Evolutionary conservation across 768 basidiomycete genomes (phyloP).

Genomic region (Mycena galericulata): DNA sequence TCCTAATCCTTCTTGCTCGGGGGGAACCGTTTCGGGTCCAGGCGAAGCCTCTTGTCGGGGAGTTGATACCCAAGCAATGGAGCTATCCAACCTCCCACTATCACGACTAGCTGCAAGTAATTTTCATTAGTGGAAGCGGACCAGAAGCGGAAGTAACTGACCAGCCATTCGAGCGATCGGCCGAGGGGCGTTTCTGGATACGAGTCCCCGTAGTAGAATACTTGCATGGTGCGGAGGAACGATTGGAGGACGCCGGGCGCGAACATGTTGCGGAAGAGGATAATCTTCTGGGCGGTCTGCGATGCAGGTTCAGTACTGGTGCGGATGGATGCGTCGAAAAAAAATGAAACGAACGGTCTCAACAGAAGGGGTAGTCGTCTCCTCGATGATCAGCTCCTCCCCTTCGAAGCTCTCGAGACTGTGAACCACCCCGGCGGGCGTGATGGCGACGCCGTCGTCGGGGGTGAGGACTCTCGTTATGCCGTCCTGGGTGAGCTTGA

Average conservation of each 20-base stretch:
- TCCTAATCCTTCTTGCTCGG: not conserved
- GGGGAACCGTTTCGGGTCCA: conserved; percentile 3
- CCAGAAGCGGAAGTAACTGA: not conserved
- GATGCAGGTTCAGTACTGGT: not conserved
- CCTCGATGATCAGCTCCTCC: conserved; percentile 16
- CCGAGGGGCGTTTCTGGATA: conserved; percentile 5
- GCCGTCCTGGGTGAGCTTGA: conserved; percentile 7
- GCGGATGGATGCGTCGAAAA: not conserved
- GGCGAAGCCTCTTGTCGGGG: conserved; percentile 3
- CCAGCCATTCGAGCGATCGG: conserved; percentile 6
- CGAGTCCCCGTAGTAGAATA: conserved; percentile 14
- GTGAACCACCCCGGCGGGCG: conserved; percentile 4
- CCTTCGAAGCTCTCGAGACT: conserved; percentile 4
- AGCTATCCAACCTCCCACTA: not conserved
- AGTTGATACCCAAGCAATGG: not conserved
- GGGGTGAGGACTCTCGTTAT: not conserved
- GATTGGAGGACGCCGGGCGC: not conserved
- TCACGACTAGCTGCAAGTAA: not conserved
- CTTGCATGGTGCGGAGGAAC: not conserved
- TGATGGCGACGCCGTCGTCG: conserved; percentile 1
- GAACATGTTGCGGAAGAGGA: conserved; percentile 18
- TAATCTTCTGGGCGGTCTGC: conserved; percentile 15
- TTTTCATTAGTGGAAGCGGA: not conserved
- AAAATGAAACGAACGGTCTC: not conserved
- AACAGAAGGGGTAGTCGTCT: not conserved